phyloP scores from a whole-genome alignment of 495 filamentous ascomycete genomes.

The Amniculicola lignicola region DNA sequence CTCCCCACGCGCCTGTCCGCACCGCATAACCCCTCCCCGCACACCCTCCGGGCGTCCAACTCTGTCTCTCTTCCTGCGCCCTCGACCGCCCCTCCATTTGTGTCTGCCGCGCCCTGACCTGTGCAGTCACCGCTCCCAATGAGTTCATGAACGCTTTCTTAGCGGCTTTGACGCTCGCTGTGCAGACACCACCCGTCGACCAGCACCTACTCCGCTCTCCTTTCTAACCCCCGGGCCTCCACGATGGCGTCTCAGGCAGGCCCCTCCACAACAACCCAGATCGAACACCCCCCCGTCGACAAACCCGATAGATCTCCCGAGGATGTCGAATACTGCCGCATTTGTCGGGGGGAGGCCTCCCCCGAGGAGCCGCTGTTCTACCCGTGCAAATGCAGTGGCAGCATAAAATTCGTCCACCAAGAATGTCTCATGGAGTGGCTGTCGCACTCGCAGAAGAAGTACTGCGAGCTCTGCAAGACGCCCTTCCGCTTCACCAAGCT shows the following conservation, averaged over 20 bases:
- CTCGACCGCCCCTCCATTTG: not conserved
- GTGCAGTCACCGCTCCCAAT: too few relatives aligned
- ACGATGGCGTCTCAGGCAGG: not conserved
- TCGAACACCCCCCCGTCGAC: conserved; percentile 29
- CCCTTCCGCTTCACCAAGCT: conserved; percentile 96
- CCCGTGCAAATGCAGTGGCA: conserved; percentile 97
- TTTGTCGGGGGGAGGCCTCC: conserved; percentile 86
- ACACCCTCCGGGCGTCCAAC: too few relatives aligned
- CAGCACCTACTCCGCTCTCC: not conserved
- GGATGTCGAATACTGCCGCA: conserved; percentile 82
- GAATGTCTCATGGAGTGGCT: conserved; percentile 98
- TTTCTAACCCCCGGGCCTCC: not conserved
- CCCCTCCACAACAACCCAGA: conserved; percentile 58
- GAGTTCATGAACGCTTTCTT: not conserved
- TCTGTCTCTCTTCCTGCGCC: not conserved
- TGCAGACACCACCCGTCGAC: not conserved
- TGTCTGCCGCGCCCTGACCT: too few relatives aligned
- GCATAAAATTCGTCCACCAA: conserved; percentile 97
- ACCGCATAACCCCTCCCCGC: too few relatives aligned
- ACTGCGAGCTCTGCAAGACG: conserved; percentile 99
- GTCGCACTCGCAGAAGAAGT: conserved; percentile 95
- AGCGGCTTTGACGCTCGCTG: not conserved
- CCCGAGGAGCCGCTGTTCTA: conserved; percentile 89
- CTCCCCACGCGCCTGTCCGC: too few relatives aligned
- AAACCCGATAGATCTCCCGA: conserved; percentile 24